These are phyloP conservation scores for Tuber indicum DNA, from an alignment of 495 filamentous ascomycete species.

Conservation along the genomic window DNA sequence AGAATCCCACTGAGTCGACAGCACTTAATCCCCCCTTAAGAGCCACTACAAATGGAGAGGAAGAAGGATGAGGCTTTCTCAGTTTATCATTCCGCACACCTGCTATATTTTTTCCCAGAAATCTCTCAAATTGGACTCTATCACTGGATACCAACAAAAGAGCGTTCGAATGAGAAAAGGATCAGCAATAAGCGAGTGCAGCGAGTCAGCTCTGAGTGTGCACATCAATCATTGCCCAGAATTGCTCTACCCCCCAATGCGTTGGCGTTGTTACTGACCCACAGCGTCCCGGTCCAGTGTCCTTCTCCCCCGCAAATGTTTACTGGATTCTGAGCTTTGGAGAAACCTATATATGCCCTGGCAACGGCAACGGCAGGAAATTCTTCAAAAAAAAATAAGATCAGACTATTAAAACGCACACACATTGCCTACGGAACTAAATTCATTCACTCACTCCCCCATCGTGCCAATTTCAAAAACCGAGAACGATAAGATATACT, in stretches of 20 bases:
- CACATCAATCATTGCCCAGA: background rate
- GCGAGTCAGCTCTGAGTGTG: conserved; percentile 3
- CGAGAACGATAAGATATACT: background rate
- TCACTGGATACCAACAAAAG: conserved; percentile 1
- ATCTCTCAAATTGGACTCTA: background rate
- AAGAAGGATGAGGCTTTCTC: background rate
- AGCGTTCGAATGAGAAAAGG: background rate
- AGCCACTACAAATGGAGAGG: background rate
- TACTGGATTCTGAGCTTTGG: background rate
- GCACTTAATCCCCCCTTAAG: background rate
- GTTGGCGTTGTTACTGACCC: background rate
- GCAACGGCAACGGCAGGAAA: background rate
- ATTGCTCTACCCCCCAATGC: background rate
- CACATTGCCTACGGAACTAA: background rate
- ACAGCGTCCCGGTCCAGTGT: background rate
- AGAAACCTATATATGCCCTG: background rate
- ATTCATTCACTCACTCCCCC: background rate
- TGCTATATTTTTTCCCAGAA: background rate
- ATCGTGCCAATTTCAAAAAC: background rate
- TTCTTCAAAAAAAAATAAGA: background rate
- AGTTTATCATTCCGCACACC: background rate
- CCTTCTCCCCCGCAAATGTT: background rate
- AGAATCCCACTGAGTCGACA: background rate
- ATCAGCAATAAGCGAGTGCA: background rate
- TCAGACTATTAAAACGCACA: background rate